phyloP scores from a whole-genome alignment of 2,329 filamentous ascomycete genomes.

The Nothophaeocryptopus gaeumannii region DNA sequence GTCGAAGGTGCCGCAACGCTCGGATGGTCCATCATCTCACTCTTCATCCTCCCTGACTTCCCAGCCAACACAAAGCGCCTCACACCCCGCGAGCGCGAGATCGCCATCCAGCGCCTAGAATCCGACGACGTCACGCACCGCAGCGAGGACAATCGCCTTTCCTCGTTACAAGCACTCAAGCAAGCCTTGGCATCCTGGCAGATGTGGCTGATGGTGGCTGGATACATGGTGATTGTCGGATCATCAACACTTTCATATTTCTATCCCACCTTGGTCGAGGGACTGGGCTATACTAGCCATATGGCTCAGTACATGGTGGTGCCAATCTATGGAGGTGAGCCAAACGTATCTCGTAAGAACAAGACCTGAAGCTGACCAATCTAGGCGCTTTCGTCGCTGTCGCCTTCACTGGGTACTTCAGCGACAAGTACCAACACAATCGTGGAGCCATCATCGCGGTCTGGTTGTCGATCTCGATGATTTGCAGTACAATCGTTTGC shows the following conservation, averaged over 20 bases:
- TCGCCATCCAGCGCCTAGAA: constrained; percentile 47
- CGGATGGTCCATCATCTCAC: constrained; percentile 42
- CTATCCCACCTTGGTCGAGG: constrained; percentile 53
- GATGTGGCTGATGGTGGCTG: constrained; percentile 49
- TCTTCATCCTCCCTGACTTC: constrained; percentile 51
- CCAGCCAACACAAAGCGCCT: constrained; percentile 47
- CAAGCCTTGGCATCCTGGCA: constrained; percentile 46
- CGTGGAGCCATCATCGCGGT: constrained; percentile 50
- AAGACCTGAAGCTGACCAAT: constrained; percentile 35
- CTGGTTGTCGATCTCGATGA: constrained; percentile 46
- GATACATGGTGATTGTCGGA: constrained; percentile 52
- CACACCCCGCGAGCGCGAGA: constrained; percentile 40
- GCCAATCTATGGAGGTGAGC: neutral
- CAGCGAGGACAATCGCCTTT: constrained; percentile 32
- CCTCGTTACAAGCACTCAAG: constrained; percentile 39
- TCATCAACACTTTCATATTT: constrained; percentile 55
- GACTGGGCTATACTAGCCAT: constrained; percentile 48
- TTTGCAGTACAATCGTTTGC: constrained; percentile 42
- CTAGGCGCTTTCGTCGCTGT: constrained; percentile 51
- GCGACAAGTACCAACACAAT: constrained; percentile 46
- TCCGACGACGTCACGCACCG: constrained; percentile 42
- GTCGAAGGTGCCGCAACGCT: constrained; percentile 45
- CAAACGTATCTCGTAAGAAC: constrained; percentile 3
- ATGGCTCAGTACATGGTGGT: constrained; percentile 51
- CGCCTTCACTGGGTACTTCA: constrained; percentile 46